Conservation (phyloP, 345 rosid genomes). For the Corchorus olitorius region DNA sequence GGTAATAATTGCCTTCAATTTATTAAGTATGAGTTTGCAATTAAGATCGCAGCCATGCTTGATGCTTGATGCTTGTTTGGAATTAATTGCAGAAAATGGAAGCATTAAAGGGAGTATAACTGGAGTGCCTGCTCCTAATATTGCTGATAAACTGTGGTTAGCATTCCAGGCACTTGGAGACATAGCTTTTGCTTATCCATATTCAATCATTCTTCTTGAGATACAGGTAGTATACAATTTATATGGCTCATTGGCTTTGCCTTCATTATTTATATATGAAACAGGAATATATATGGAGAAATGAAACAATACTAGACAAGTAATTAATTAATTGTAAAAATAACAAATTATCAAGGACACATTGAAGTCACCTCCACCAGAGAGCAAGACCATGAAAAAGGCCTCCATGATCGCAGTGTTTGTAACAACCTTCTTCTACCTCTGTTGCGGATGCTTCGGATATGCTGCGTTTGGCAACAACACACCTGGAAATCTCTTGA, state of each 20-base stretch:
- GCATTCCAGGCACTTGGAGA: slow-evolving; percentile 61
- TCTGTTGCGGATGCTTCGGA: slow-evolving; percentile 46
- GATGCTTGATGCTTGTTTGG: background rate
- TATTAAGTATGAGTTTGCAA: too few species aligned
- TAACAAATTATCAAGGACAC: slow-evolving; percentile 43
- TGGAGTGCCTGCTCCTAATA: slow-evolving; percentile 44
- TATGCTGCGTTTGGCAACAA: slow-evolving; percentile 48
- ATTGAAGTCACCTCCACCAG: slow-evolving; percentile 46
- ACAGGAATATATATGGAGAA: background rate
- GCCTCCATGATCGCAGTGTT: slow-evolving; percentile 39
- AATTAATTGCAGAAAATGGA: slow-evolving; percentile 46
- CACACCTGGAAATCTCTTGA: slow-evolving; percentile 45
- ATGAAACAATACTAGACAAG: too few species aligned
- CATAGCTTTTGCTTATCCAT: slow-evolving; percentile 68
- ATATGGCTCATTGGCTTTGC: too few species aligned
- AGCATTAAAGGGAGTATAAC: slow-evolving; percentile 46
- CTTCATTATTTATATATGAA: background rate
- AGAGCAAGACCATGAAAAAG: slow-evolving; percentile 49
- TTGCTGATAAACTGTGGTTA: slow-evolving; percentile 44
- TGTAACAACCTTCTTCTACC: slow-evolving; percentile 43
- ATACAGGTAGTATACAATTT: too few species aligned
- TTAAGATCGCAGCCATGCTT: too few species aligned
- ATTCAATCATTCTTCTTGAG: slow-evolving; percentile 56
- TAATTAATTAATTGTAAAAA: too few species aligned
- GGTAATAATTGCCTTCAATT: too few species aligned